Percentiles rank a stretch among this genome's conserved stretches.
Evolutionary conservation across 192 early-diverging fungal genomes (phyloP).

Genomic region (Dissophora globulifera): DNA sequence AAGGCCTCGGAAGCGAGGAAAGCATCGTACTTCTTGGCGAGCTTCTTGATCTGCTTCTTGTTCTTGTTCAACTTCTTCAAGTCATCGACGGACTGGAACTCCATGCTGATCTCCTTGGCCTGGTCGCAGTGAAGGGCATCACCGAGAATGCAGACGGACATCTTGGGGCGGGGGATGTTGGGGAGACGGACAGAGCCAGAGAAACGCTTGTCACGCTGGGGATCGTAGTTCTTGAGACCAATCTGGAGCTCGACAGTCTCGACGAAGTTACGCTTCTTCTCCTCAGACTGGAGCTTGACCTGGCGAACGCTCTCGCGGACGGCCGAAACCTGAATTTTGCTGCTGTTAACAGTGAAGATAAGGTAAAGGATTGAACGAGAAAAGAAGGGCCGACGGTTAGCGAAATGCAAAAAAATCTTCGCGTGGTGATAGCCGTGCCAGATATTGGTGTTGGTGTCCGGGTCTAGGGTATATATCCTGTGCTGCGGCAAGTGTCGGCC

Average conservation of each 20-base stretch:
- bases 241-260: constrained; percentile 99
- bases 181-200: constrained; percentile 94
- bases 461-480: too few species aligned
- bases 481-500: too few species aligned
- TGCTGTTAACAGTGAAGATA: constrained; percentile 48
- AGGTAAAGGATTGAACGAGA: neutral
- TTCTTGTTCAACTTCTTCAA: constrained; percentile 99
- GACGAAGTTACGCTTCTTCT: constrained; percentile 94
- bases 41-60: constrained; percentile 99
- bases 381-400: constrained; percentile 27
- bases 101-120: constrained; percentile 91
- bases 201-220: constrained; percentile 99
- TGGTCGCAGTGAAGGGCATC: constrained; percentile 97
- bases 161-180: constrained; percentile 93
- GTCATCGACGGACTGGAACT: constrained; percentile 95
- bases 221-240: constrained; percentile 99
- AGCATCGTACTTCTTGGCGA: constrained; percentile 98
- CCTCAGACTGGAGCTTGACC: constrained; percentile 80
- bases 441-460: too few species aligned
- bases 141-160: constrained; percentile 95
- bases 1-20: constrained; percentile 97
- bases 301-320: constrained; percentile 82
- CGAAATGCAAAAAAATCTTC: too few species aligned
- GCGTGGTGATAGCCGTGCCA: too few species aligned
- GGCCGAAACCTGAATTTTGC: constrained; percentile 90